These are phyloP conservation scores for Madurella mycetomatis DNA, from an alignment of 2,329 filamentous ascomycete species.

Conservation along the genomic window DNA sequence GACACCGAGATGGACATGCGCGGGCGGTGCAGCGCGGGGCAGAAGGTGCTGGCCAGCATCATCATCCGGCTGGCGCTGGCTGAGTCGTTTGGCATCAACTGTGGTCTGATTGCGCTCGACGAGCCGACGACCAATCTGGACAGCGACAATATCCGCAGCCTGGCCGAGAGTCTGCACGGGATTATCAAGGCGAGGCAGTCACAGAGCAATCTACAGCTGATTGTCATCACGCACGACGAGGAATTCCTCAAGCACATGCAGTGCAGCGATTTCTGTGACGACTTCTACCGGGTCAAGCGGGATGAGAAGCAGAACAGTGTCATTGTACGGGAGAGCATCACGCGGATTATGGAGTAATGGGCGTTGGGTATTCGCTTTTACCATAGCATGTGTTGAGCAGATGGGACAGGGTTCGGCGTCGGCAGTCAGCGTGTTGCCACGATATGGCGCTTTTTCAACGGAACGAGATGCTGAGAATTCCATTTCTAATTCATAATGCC, in stretches of 20 bases:
- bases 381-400: not conserved
- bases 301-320: constrained; percentile 82
- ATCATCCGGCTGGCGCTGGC: constrained; percentile 95
- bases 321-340: constrained; percentile 67
- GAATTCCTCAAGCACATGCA: constrained; percentile 92
- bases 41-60: constrained; percentile 94
- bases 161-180: constrained; percentile 77
- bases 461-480: too few species aligned
- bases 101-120: constrained; percentile 92
- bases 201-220: constrained; percentile 94
- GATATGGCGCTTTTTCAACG: too few species aligned
- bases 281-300: constrained; percentile 81
- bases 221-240: constrained; percentile 98
- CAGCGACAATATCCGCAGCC: constrained; percentile 84
- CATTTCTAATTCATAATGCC: too few species aligned
- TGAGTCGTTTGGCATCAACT: constrained; percentile 94
- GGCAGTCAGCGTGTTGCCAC: not conserved
- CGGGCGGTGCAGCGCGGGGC: constrained; percentile 90
- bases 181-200: constrained; percentile 80
- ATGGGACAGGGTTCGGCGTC: not conserved
- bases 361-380: not conserved
- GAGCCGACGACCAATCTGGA: constrained; percentile 98
- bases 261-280: constrained; percentile 86
- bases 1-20: constrained; percentile 99
- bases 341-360: constrained; percentile 40